A percentile compares a stretch with the other conserved stretches of the same genome.
These are phyloP conservation scores for Globisporangium orthogonon DNA, from an alignment of 352 stramenopile species.

Conservation along the genomic window DNA sequence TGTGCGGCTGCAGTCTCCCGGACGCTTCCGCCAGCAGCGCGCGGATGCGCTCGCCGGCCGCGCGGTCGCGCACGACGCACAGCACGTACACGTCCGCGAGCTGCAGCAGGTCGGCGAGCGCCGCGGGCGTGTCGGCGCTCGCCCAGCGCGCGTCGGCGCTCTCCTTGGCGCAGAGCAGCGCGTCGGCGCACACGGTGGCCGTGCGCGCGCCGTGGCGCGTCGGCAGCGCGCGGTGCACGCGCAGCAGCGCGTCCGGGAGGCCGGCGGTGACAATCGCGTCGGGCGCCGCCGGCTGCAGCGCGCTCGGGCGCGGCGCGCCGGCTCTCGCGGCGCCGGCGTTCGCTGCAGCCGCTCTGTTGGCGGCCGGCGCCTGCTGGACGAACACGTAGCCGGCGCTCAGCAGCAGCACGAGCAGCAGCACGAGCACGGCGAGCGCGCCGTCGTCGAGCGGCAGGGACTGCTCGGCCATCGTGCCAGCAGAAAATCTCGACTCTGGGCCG, in stretches of 20 bases:
- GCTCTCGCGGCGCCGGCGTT: background rate
- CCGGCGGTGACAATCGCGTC: slow-evolving; percentile 29
- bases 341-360: background rate
- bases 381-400: slow-evolving; percentile 74
- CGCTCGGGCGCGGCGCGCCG: slow-evolving; percentile 6
- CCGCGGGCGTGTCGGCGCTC: slow-evolving; percentile 29
- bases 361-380: slow-evolving; percentile 32
- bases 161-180: slow-evolving; percentile 32
- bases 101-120: slow-evolving; percentile 51
- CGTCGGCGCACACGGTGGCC: slow-evolving; percentile 60
- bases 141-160: slow-evolving; percentile 30
- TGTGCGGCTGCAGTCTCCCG: slow-evolving; percentile 48
- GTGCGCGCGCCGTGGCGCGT: slow-evolving; percentile 52
- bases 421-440: slow-evolving; percentile 56
- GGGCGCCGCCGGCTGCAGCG: slow-evolving; percentile 15
- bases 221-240: slow-evolving; percentile 53
- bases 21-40: slow-evolving; percentile 28
- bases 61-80: slow-evolving; percentile 30
- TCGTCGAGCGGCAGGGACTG: slow-evolving; percentile 41
- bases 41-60: slow-evolving; percentile 34
- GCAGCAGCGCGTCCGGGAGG: slow-evolving; percentile 45
- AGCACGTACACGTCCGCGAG: slow-evolving; percentile 69
- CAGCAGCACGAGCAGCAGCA: slow-evolving; percentile 65
- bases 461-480: no score
- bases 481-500: no score